Evolutionary conservation across 192 early-diverging fungal species (phyloP), one percentile per base, ranked within the genome.

Genomic region (Thamnidium elegans): DNA sequence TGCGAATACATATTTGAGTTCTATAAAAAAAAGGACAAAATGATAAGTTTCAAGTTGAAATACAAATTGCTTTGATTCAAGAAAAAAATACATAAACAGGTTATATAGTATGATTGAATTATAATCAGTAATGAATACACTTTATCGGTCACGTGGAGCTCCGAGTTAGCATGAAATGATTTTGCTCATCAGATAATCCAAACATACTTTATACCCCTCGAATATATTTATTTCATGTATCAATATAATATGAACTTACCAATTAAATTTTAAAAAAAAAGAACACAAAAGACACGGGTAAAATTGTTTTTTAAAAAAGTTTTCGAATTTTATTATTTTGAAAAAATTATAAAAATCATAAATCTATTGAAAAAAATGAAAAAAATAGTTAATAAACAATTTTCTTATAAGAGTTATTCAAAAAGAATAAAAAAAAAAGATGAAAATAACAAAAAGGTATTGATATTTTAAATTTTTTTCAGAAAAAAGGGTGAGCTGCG

Each of bases 151-250:
- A 58, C 20, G 36, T 58, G n/a, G 42, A 44, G 42, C 34, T 58
- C 56, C 56, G 56, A 20, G 56, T 58, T 58, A 58, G 56, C 56
- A 58, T 58, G 56, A 58, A 58, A 58, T 58, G 26, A 44, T 58
- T 44, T 39, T 39, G 5, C 20, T 55, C 54, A 55, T 55, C 54
- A 55, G 14, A 55, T 32, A 55, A 31, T 32, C 10, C 23, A 21
- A 31, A 7, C n/a, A 14, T 8, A 55, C 26, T 26, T 2, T 3
- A 26, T 26, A 26, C 26, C 26, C 26, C 26, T 2, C 1, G 3
- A 2, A 26, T 3, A 26, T 26, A 26, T 26, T 26, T 3, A 26
- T n/a, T n/a, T n/a, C n/a, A n/a, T n/a, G n/a, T n/a, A n/a, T n/a
- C n/a, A 26, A 26, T 26, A 26, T 26, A 26, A 26, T 26, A 26